These are phyloP conservation scores for Sporothrix brunneoviolacea DNA, from an alignment of 2,329 filamentous ascomycete genomes.

Conservation along the genomic window DNA sequence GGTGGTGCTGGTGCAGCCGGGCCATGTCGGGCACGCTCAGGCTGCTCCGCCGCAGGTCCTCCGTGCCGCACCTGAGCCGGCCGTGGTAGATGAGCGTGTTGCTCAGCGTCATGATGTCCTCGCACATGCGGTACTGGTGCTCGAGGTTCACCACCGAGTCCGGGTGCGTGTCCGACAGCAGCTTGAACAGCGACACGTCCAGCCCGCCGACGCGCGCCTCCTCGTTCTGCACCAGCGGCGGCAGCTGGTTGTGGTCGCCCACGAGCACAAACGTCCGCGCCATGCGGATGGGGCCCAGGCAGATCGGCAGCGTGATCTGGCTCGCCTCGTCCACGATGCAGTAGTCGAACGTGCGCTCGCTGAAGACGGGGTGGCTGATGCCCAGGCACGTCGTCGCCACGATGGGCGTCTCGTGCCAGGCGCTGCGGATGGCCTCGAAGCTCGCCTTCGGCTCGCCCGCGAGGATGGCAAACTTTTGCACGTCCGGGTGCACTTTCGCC, in stretches of 20 bases:
- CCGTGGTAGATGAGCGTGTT: constrained; percentile 93
- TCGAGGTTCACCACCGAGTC: constrained; percentile 83
- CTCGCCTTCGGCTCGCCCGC: constrained; percentile 66
- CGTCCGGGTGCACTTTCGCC: constrained; percentile 81
- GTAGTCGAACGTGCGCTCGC: constrained; percentile 86
- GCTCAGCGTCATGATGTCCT: constrained; percentile 90
- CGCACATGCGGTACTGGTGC: constrained; percentile 97
- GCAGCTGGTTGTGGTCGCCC: constrained; percentile 92
- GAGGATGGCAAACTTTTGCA: constrained; percentile 76
- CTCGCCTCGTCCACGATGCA: constrained; percentile 98
- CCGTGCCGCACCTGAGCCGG: constrained; percentile 79
- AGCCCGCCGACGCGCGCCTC: constrained; percentile 78
- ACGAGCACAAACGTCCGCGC: constrained; percentile 90
- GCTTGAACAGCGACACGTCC: constrained; percentile 89
- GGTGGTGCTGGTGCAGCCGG: constrained; percentile 54
- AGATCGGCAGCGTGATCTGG: constrained; percentile 93
- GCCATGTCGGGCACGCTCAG: constrained; percentile 62
- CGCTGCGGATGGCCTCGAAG: constrained; percentile 75
- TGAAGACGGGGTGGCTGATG: constrained; percentile 83
- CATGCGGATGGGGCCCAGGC: constrained; percentile 87
- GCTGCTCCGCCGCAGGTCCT: constrained; percentile 62
- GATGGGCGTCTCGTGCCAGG: constrained; percentile 79
- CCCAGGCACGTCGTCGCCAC: constrained; percentile 94
- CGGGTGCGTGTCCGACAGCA: constrained; percentile 83
- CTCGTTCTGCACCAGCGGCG: constrained; percentile 88